Percentiles rank a stretch among this genome's conserved stretches.
Conservation (phyloP, 345 rosid species). For the Gossypium turneri region DNA sequence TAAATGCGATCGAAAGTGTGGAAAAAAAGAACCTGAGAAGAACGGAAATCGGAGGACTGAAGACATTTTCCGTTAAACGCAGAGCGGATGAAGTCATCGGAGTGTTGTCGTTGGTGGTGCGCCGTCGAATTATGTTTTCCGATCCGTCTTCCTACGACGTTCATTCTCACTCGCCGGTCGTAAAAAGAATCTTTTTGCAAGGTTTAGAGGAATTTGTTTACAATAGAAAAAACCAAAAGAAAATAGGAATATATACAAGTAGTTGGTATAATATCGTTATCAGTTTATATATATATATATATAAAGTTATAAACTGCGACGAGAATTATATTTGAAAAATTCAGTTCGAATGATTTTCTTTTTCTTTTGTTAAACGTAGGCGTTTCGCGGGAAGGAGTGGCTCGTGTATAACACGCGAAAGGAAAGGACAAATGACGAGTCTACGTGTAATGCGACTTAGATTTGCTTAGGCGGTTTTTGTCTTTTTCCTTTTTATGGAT, state of each 20-base stretch:
- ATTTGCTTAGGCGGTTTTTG: too few relatives aligned
- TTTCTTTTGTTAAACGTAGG: not conserved
- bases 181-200: not conserved
- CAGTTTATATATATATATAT: not conserved
- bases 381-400: not conserved
- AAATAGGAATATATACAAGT: not conserved
- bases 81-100: constrained; percentile 44
- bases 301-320: not conserved
- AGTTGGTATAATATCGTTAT: not conserved
- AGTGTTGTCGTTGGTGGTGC: constrained; percentile 47
- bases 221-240: not conserved
- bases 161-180: constrained; percentile 21
- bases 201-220: not conserved
- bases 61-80: constrained; percentile 30
- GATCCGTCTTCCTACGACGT: constrained; percentile 35
- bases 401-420: not conserved
- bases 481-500: too few relatives aligned
- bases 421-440: not conserved
- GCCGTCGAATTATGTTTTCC: constrained; percentile 38
- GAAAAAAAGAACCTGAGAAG: constrained; percentile 24
- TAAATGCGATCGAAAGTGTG: not conserved
- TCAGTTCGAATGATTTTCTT: not conserved
- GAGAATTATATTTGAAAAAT: not conserved
- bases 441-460: not conserved
- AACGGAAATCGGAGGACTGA: constrained; percentile 26